Conservation (phyloP, 192 early-diverging fungal species). For the Mortierella claussenii region DNA sequence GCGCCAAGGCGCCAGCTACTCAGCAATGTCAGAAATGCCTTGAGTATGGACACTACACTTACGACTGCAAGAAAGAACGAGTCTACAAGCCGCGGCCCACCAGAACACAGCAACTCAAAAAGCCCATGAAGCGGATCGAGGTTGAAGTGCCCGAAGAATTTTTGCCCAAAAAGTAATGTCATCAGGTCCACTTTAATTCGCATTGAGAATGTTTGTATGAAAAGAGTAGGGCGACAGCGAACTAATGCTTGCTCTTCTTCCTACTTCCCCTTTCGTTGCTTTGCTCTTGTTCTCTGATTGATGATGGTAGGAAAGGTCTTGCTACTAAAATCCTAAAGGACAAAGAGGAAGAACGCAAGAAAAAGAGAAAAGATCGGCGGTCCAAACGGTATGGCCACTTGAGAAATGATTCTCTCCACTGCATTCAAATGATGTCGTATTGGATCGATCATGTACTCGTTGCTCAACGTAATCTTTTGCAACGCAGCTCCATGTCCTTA, state of each 20-base stretch:
- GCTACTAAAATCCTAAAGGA: conserved; percentile 61
- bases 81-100: conserved; percentile 64
- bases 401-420: no score
- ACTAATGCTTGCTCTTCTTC: background rate
- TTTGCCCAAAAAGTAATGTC: conserved; percentile 48
- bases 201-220: background rate
- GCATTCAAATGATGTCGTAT: no score
- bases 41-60: conserved; percentile 67
- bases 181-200: no score
- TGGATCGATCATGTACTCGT: background rate
- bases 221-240: background rate
- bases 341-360: conserved; percentile 53
- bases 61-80: conserved; percentile 60
- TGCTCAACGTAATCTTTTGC: background rate
- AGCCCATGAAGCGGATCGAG: conserved; percentile 59
- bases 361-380: conserved; percentile 18
- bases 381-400: conserved; percentile 7
- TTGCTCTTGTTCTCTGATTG: conserved; percentile 1
- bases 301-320: conserved; percentile 49
- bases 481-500: conserved; percentile 14
- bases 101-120: conserved; percentile 68
- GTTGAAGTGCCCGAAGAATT: conserved; percentile 63
- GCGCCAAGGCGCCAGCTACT: conserved; percentile 54
- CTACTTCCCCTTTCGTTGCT: background rate
- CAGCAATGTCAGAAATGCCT: conserved; percentile 71